Base-by-base conservation (phyloP, 305 asterid genomes). In the Vinca major region DNA sequence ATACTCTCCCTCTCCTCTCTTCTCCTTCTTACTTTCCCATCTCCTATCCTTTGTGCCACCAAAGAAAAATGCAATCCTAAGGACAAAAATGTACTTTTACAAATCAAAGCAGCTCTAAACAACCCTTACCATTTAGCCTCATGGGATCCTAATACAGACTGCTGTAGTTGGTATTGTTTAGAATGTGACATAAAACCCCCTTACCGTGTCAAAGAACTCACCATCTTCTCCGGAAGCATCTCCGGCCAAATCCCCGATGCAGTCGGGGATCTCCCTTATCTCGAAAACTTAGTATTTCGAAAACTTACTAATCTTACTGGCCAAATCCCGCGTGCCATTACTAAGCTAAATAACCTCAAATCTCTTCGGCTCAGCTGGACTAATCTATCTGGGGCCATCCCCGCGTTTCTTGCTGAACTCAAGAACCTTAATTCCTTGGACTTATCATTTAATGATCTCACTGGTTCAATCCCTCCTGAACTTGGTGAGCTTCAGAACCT, bases 161-260 rank as follows among this genome's bases (percentile, higher is more conserved):
- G 33, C 33, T 26, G 33, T 26, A 26, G 33, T 26, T 26, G 33
- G 33, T 26, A 26, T 26, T 26, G 33, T 26, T 26, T 26, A 26
- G 33, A 26, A 26, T 26, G 33, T 26, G 33, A 26, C 33, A 26
- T 26, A 26, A 26, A 26, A 26, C 33, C 33, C 33, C 33, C 33
- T 26, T 26, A 26, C 33, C 33, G 33, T 3, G 80, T 82, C 37
- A 67, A 36, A 36, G 57, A 67, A 7, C 78, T 82, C 60, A 54
- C 69, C 0, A 61, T 79, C 43, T 71, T 63, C 74, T 47, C 45
- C 4, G 79, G 73, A 17, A 57, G 74, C 56, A 72, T 79, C 53
- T 69, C 84, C 55, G 82, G 77, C 41, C 84, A 72, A 57, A 82
- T 82, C 13, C 80, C 84, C 2, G 55, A 71, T 0, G 68, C 80